Conservation (phyloP, 2,329 filamentous ascomycete genomes). For the Xylaria sp. region DNA sequence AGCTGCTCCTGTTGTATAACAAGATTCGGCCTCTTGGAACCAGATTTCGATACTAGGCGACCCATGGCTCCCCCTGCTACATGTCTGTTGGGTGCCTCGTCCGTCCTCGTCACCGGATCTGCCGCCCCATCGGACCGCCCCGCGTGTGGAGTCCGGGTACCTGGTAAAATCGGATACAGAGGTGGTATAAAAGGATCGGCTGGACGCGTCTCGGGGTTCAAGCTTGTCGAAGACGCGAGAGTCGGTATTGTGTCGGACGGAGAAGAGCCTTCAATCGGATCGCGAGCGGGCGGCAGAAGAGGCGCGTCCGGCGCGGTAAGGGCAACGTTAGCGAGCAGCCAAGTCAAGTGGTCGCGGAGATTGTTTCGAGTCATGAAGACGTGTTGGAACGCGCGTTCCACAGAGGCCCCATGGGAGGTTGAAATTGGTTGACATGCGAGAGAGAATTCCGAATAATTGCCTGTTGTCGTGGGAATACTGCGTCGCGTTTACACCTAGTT, state of each 20-base stretch:
- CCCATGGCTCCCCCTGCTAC: constrained; percentile 44
- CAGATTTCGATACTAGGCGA: constrained; percentile 46
- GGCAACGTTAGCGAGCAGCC: constrained; percentile 55
- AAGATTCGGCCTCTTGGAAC: constrained; percentile 49
- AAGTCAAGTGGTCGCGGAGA: constrained; percentile 58
- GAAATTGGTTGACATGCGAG: constrained; percentile 18
- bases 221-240: constrained; percentile 17
- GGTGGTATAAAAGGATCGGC: constrained; percentile 13
- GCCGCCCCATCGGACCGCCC: constrained; percentile 29
- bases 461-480: neutral
- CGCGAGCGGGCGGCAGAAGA: constrained; percentile 40
- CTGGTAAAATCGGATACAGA: constrained; percentile 29
- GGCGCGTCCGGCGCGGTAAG: constrained; percentile 44
- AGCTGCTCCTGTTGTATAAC: constrained; percentile 46
- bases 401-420: constrained; percentile 36
- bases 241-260: constrained; percentile 31
- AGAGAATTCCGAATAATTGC: constrained; percentile 1
- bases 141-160: constrained; percentile 12
- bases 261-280: constrained; percentile 28
- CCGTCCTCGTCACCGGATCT: constrained; percentile 21
- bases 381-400: constrained; percentile 42
- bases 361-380: constrained; percentile 67
- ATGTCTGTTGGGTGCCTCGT: constrained; percentile 21
- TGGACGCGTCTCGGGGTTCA: constrained; percentile 23
- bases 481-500: constrained; percentile 2